phyloP scores from a whole-genome alignment of 75 land plant species.

The Gnetum montanum region DNA sequence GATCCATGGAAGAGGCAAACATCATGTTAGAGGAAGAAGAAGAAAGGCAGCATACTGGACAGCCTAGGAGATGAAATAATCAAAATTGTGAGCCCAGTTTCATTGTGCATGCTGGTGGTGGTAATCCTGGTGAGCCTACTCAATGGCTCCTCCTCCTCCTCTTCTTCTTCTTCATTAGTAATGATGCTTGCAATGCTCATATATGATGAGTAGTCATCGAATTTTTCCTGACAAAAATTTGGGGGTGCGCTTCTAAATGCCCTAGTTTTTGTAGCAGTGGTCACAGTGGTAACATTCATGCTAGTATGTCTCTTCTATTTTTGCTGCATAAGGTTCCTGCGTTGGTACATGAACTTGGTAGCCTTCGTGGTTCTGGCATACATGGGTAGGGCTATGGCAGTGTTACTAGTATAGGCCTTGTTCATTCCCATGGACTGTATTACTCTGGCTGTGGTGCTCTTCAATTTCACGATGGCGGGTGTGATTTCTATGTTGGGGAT shows the following conservation, averaged over 20 bases:
- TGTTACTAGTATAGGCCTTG: conserved; percentile 38
- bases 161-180: conserved; percentile 19
- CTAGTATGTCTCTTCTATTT: conserved; percentile 82
- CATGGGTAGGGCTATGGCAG: conserved; percentile 65
- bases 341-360: conserved; percentile 75
- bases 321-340: conserved; percentile 65
- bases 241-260: conserved; percentile 77
- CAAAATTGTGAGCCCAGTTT: conserved; percentile 71
- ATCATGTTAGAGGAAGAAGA: background rate
- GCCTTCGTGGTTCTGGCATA: conserved; percentile 64
- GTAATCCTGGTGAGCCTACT: conserved; percentile 64
- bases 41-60: conserved; percentile 23
- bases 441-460: conserved; percentile 46
- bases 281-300: conserved; percentile 73
- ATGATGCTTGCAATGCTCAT: conserved; percentile 45
- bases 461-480: conserved; percentile 79
- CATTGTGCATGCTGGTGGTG: conserved; percentile 88
- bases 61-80: conserved; percentile 72
- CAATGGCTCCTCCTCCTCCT: background rate
- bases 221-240: conserved; percentile 61
- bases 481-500: conserved; percentile 64
- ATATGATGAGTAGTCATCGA: conserved; percentile 49
- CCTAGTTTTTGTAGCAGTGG: conserved; percentile 62
- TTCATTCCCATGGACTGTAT: conserved; percentile 64
- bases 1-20: no score